Conservation (phyloP, 129 eudicot genomes). For the Flaveria linearis region DNA sequence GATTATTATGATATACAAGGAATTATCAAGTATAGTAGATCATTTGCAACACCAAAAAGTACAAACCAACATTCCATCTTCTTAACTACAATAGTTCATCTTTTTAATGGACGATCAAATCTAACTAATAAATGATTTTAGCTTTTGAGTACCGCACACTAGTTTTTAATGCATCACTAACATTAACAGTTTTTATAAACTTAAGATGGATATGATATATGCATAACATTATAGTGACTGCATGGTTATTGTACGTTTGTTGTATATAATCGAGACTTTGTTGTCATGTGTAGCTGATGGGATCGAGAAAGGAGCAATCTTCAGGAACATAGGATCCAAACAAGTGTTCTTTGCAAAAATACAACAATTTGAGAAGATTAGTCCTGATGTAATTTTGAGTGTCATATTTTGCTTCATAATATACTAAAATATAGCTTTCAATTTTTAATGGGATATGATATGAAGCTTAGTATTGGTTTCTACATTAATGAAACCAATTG, state of each 20-base stretch:
- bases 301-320: conserved; percentile 93
- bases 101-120: background rate
- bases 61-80: background rate
- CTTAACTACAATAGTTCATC: background rate
- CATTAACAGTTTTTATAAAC: background rate
- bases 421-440: too few relatives aligned
- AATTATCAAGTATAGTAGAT: background rate
- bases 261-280: background rate
- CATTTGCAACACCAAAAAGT: background rate
- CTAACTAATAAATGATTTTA: conserved; percentile 4
- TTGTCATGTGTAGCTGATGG: conserved; percentile 62
- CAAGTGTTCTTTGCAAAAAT: too few relatives aligned
- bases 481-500: too few relatives aligned
- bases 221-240: background rate
- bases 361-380: too few relatives aligned
- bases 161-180: background rate
- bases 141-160: background rate
- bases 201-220: background rate
- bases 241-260: background rate
- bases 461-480: too few relatives aligned
- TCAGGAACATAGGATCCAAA: conserved; percentile 78
- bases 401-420: too few relatives aligned
- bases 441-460: too few relatives aligned
- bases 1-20: background rate
- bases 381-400: too few relatives aligned